These are phyloP conservation scores for Craspedostauros australis DNA, from an alignment of 108 stramenopile genomes.

Conservation along the genomic window DNA sequence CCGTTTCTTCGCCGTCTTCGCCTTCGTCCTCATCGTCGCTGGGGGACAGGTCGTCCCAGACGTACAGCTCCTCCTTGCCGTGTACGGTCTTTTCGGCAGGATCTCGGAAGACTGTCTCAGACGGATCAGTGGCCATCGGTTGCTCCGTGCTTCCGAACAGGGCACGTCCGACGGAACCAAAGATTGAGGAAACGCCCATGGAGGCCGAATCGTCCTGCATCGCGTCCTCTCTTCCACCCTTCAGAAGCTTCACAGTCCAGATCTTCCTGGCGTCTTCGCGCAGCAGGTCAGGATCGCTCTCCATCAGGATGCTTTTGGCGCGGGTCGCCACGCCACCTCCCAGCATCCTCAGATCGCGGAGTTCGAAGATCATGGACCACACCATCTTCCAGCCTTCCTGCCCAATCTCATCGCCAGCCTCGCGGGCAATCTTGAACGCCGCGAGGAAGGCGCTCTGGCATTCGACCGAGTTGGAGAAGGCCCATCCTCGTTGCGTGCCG, in stretches of 20 bases:
- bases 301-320: constrained; percentile 33
- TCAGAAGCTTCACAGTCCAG: constrained; percentile 49
- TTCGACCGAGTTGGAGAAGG: constrained; percentile 65
- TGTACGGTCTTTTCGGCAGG: constrained; percentile 26
- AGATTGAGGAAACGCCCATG: constrained; percentile 10
- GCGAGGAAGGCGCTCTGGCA: constrained; percentile 68
- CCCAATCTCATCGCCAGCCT: constrained; percentile 57
- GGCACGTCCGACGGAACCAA: constrained; percentile 28
- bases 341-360: constrained; percentile 72
- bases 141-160: constrained; percentile 36
- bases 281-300: constrained; percentile 71
- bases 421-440: constrained; percentile 50
- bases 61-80: constrained; percentile 54
- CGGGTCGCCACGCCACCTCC: constrained; percentile 16
- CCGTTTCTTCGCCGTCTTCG: constrained; percentile 17
- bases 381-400: constrained; percentile 74
- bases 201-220: constrained; percentile 12
- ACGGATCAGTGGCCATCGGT: neutral
- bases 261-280: constrained; percentile 39
- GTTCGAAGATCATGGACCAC: constrained; percentile 75
- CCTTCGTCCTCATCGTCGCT: constrained; percentile 69
- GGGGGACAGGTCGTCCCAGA: constrained; percentile 73
- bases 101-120: constrained; percentile 5
- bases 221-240: constrained; percentile 29
- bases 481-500: constrained; percentile 27